Base-by-base conservation (phyloP, 495 filamentous ascomycete species). In the Aspergillus nanangensis region DNA sequence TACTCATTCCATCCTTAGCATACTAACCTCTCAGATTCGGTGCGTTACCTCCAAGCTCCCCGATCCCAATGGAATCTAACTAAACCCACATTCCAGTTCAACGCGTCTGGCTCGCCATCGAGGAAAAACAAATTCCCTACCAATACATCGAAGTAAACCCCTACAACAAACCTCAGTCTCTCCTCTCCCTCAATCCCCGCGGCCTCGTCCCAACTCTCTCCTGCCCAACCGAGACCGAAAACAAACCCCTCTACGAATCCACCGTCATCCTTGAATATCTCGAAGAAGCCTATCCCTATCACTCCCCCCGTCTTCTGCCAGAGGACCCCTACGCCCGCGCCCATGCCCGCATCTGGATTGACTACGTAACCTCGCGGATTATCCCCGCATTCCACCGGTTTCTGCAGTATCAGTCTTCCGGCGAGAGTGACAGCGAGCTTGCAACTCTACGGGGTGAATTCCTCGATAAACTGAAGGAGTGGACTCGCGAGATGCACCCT, bases 81-180 rank as follows among this genome's bases (percentile, higher is more conserved):
- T 18, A 32, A 41, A 33, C 33, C 51, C 20, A 15, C n/a, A 32
- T 3, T 20, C 22, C 35, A 70, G 70, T 87, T 4, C 82, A 88
- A 61, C 74, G 82, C 10, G 71, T 75, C 17, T 88, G 82, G 79
- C 75, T 82, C 45, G 76, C 79, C 10, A 69, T 88, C 27, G 77
- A 77, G 53, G 84, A 88, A 63, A 87, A 88, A 55, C 45, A 69
- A n/a, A 81, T 86, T 41, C 79, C 80, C 32, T 81, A 88, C 57
- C 76, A 87, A 56, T 88, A 86, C 61, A 74, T 87, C 52, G 82
- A 90, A 58, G 68, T 83, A 52, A 84, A 86, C 57, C 84, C 85
- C 4, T 87, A 87, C 74, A 62, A 78, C 58, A 88, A 88, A 53
- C 75, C 74, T 0, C 61, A 74, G 23, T 76, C 73, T 8, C 80